Evolutionary conservation across 208 protist genomes (phyloP).

Genomic region (Crithidia expoeki): DNA sequence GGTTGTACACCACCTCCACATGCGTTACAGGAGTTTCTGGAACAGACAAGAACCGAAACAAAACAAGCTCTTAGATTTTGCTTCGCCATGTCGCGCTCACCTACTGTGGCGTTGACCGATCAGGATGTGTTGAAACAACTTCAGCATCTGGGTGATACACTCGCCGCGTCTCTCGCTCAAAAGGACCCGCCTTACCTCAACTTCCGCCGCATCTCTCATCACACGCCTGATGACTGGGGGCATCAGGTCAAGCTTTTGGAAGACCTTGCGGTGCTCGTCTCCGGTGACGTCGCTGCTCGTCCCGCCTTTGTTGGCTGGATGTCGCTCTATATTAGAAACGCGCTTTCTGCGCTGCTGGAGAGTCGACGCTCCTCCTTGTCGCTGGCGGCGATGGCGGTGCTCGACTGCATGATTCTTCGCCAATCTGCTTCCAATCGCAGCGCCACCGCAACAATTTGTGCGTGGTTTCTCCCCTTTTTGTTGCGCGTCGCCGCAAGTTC

Average conservation of each 20-base stretch:
- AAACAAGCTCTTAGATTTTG: not conserved
- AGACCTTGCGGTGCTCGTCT: constrained; percentile 32
- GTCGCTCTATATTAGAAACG: constrained; percentile 50
- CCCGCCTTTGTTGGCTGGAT: constrained; percentile 41
- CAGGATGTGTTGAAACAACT: constrained; percentile 29
- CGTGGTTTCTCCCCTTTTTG: constrained; percentile 59
- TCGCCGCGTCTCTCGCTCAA: constrained; percentile 2
- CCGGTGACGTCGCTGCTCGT: constrained; percentile 33
- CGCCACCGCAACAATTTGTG: constrained; percentile 25
- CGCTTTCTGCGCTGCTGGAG: constrained; percentile 45
- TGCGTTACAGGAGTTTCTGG: no score
- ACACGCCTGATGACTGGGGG: constrained; percentile 33
- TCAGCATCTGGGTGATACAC: constrained; percentile 37
- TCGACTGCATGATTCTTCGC: constrained; percentile 5
- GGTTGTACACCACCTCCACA: no score
- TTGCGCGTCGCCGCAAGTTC: constrained; percentile 42
- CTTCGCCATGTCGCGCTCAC: constrained; percentile 7
- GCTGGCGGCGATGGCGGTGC: constrained; percentile 21
- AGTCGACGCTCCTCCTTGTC: constrained; percentile 41
- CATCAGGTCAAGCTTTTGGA: constrained; percentile 37
- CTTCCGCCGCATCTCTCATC: not conserved
- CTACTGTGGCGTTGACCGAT: constrained; percentile 21
- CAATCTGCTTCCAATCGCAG: not conserved
- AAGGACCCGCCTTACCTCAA: constrained; percentile 2
- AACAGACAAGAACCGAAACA: no score